Evolutionary conservation across 2,329 filamentous ascomycete genomes (phyloP).

Genomic region (Cercospora sesami): DNA sequence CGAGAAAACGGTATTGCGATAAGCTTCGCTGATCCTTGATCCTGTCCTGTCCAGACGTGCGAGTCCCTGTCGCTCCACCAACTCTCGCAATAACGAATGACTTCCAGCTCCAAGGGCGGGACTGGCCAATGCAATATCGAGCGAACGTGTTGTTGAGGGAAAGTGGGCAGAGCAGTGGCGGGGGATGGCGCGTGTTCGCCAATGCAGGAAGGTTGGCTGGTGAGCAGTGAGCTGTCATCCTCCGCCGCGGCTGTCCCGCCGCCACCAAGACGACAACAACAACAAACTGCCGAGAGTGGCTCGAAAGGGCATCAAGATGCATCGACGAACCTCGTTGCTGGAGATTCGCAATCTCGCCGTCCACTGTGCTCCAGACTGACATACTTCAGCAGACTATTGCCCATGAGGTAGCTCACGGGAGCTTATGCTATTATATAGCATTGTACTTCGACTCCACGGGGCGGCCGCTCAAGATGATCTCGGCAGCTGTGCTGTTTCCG

Average conservation of each 20-base stretch:
- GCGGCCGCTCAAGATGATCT: too few species aligned
- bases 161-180: neutral
- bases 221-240: neutral
- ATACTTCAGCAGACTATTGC: neutral
- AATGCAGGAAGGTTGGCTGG: constrained; percentile 1
- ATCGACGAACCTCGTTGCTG: neutral
- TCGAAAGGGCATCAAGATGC: neutral
- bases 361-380: neutral
- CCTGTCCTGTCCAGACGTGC: neutral
- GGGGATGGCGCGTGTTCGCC: neutral
- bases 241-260: neutral
- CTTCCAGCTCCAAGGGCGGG: neutral
- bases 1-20: neutral
- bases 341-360: neutral
- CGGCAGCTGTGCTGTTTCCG: too few species aligned
- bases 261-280: neutral
- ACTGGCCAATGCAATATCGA: neutral
- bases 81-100: neutral
- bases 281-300: neutral
- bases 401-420: neutral
- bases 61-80: neutral
- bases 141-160: neutral
- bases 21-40: constrained; percentile 1
- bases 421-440: too few species aligned
- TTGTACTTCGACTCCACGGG: too few species aligned